Evolutionary conservation across 192 early-diverging fungal genomes (phyloP).

Genomic region (Geranomyces variabilis): DNA sequence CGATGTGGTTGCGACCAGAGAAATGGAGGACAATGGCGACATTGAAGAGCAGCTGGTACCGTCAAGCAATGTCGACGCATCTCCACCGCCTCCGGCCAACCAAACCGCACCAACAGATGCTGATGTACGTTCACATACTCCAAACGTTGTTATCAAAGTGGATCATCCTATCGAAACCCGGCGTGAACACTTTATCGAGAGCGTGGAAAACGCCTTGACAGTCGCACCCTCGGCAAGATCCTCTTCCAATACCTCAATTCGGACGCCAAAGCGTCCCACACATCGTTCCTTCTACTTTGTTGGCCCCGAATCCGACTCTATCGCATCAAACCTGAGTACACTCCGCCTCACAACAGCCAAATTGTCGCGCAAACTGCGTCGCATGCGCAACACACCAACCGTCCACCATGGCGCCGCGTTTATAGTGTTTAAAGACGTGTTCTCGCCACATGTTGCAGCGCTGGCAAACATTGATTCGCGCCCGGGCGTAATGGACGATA

Average conservation of each 20-base stretch:
- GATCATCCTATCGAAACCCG: not conserved
- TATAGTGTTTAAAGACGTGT: constrained; percentile 75
- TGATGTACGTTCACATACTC: too few species aligned
- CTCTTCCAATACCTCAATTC: not conserved
- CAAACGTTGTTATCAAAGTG: not conserved
- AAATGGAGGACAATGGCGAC: not conserved
- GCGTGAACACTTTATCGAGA: not conserved
- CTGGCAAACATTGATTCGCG: constrained; percentile 64
- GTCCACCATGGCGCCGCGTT: constrained; percentile 70
- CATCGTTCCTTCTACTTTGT: not conserved
- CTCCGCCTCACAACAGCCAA: not conserved
- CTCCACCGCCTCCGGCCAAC: too few species aligned
- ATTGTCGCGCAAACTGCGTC: constrained; percentile 40
- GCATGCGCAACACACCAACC: constrained; percentile 45
- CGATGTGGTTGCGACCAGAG: not conserved
- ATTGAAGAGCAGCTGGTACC: not conserved
- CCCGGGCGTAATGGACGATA: constrained; percentile 67
- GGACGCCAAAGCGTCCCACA: not conserved
- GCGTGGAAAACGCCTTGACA: not conserved
- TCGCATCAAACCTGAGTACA: not conserved
- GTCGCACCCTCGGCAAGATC: not conserved
- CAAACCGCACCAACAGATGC: too few species aligned
- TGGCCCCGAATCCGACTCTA: constrained; percentile 18
- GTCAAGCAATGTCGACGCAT: too few species aligned
- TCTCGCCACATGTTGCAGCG: constrained; percentile 79